A percentile compares a stretch with the other conserved stretches of the same genome.
Conservation (phyloP, 2,329 filamentous ascomycete species). For the Nigrograna mackinnonii region DNA sequence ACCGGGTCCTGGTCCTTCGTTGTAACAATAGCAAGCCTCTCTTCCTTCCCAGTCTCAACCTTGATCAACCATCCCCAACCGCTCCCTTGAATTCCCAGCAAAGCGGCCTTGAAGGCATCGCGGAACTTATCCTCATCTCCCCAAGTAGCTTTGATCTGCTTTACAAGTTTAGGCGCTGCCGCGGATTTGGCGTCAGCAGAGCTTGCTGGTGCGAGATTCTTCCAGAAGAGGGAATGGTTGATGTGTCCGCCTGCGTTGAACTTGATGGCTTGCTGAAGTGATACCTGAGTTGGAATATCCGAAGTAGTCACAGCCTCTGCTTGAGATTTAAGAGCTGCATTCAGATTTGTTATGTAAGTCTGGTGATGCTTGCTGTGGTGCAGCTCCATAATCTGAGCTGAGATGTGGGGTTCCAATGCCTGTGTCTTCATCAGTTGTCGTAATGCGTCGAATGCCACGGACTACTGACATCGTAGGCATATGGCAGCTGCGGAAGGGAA, state of each 20-base stretch:
- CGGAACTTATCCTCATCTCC: constrained; percentile 70
- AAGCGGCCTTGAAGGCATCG: constrained; percentile 64
- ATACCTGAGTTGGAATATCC: constrained; percentile 67
- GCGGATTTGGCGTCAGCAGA: constrained; percentile 61
- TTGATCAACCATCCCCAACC: constrained; percentile 89
- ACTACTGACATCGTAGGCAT: constrained; percentile 68
- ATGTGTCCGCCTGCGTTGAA: constrained; percentile 93
- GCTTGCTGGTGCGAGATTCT: constrained; percentile 70
- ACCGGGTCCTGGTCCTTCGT: constrained; percentile 88
- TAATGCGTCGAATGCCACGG: not conserved
- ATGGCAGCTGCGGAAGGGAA: constrained; percentile 67
- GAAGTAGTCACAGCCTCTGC: constrained; percentile 57
- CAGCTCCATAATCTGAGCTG: constrained; percentile 77
- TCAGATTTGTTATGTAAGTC: constrained; percentile 77
- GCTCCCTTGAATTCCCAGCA: constrained; percentile 77
- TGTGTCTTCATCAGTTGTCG: constrained; percentile 30
- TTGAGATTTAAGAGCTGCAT: constrained; percentile 66
- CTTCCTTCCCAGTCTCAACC: constrained; percentile 57
- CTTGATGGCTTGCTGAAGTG: constrained; percentile 72
- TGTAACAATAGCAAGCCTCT: constrained; percentile 68
- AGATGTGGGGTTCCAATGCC: constrained; percentile 76
- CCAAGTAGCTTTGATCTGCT: constrained; percentile 68
- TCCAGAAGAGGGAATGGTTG: constrained; percentile 94
- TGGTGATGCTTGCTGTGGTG: constrained; percentile 82
- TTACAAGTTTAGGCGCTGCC: constrained; percentile 59